Base-by-base conservation (phyloP, 768 basidiomycete genomes). In the Cytidiella melzeri region DNA sequence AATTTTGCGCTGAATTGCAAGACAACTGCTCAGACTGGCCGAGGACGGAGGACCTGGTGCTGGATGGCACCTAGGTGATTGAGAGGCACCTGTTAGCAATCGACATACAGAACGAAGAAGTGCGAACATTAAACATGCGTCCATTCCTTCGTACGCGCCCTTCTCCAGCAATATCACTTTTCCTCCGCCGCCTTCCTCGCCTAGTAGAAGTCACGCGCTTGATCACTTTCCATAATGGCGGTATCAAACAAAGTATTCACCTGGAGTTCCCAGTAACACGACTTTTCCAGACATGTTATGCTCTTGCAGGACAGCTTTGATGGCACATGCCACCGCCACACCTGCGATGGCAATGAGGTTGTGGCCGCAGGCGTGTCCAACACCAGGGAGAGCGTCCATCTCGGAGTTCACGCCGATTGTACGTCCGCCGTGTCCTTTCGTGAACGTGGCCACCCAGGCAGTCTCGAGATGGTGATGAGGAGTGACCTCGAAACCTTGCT, bases 381-480 rank as follows among this genome's bases (percentile, higher is more conserved):
- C 57, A 20, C 65, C 61, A 4, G 63, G 60, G 30, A 73, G 67
- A 1, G 71, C 72, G 50, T 73, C 71, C 60, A 64, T 79, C 74
- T 91, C 89, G 13, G 87, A 89, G 63, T 92, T 91, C 50, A 92
- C 69, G 0, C 88, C 88, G 26, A 91, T 76, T 0, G 76, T 80
- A 44, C 80, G 74, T 5, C 86, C 87, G 9, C 84, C 87, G 25
- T 69, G 63, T 10, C 85, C 83, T 55, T 82, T 73, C 13, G 73
- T 68, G 56, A 78, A 90, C 1, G 73, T 75, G 0, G 89, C 89
- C 19, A 73, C 67, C 88, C 88, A 90, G 3, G 86, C 88, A 0
- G 88, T 92, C 15, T 78, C 72, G 21, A 91, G 69, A 43, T 75
- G 73, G 57, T 81, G 76, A 41, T 86, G 76, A 45, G 67, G 73